A percentile compares a stretch with the other conserved stretches of the same genome.
Conservation (phyloP, 192 early-diverging fungal genomes). For the Mortierella claussenii region DNA sequence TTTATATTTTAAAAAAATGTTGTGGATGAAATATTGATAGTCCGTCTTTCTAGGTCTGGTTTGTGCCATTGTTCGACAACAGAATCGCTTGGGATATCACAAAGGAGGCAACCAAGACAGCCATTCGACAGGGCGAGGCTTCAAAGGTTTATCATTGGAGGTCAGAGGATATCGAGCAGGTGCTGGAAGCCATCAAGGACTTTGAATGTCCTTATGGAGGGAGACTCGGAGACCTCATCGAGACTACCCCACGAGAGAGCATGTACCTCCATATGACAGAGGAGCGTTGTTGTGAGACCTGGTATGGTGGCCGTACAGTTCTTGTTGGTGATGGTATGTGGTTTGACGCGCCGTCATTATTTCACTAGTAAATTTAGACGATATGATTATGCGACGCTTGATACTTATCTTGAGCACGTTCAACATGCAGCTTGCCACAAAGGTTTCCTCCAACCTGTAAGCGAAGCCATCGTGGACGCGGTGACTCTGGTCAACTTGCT, state of each 20-base stretch:
- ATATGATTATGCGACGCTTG: too few species aligned
- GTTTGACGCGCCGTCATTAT: too few species aligned
- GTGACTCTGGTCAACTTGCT: slow-evolving; percentile 41
- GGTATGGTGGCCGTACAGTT: slow-evolving; percentile 44
- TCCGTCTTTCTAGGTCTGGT: slow-evolving; percentile 29
- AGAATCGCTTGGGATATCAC: slow-evolving; percentile 49
- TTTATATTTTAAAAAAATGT: neutral
- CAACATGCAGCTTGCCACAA: slow-evolving; percentile 20
- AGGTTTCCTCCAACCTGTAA: slow-evolving; percentile 34
- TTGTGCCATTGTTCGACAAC: slow-evolving; percentile 42
- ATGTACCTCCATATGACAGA: slow-evolving; percentile 48
- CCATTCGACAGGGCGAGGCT: slow-evolving; percentile 44
- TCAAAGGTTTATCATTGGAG: slow-evolving; percentile 36
- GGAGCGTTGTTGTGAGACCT: slow-evolving; percentile 47
- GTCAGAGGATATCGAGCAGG: slow-evolving; percentile 28
- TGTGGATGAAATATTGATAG: neutral
- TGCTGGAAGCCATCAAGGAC: slow-evolving; percentile 22
- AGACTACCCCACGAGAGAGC: slow-evolving; percentile 21
- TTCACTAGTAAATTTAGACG: too few species aligned
- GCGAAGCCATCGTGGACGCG: slow-evolving; percentile 45
- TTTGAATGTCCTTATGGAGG: slow-evolving; percentile 48
- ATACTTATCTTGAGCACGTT: too few species aligned
- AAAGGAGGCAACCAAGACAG: slow-evolving; percentile 14
- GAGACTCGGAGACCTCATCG: slow-evolving; percentile 31
- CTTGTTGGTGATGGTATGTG: slow-evolving; percentile 45